Conservation (phyloP, 202 grass and related monocot genomes). For the Dendrocalamus latiflorus region DNA sequence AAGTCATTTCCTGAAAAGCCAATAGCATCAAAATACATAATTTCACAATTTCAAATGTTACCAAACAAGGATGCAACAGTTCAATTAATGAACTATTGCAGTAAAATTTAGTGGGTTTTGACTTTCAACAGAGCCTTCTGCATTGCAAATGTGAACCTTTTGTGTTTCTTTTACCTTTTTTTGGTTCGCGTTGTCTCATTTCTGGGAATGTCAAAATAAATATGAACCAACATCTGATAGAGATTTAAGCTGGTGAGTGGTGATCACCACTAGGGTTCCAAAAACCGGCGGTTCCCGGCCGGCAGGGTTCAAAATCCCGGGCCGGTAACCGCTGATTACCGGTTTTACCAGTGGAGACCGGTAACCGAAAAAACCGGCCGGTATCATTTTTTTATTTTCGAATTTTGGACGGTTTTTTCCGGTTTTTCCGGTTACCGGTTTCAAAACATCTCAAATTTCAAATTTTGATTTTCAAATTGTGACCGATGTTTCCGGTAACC, state of each 20-base stretch:
- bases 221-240: neutral
- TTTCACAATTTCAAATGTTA: slow-evolving; percentile 9
- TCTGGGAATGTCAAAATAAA: neutral
- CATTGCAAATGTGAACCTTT: neutral
- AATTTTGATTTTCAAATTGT: no score
- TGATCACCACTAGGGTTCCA: no score
- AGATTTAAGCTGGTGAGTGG: neutral
- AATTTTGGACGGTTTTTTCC: no score
- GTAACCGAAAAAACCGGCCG: no score
- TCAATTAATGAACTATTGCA: neutral
- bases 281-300: no score
- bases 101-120: neutral
- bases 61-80: neutral
- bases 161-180: neutral
- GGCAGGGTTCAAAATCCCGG: no score
- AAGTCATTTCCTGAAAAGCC: slow-evolving; percentile 80
- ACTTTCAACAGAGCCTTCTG: neutral
- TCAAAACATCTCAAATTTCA: no score
- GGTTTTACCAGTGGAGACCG: no score
- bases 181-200: neutral
- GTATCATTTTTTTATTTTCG: no score
- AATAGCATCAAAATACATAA: neutral
- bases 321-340: no score
- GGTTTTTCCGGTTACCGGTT: no score
- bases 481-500: no score